Evolutionary conservation across 2,329 filamentous ascomycete species (phyloP), one percentile per base, ranked within the genome.

Genomic region (Cladosporium sp.): DNA sequence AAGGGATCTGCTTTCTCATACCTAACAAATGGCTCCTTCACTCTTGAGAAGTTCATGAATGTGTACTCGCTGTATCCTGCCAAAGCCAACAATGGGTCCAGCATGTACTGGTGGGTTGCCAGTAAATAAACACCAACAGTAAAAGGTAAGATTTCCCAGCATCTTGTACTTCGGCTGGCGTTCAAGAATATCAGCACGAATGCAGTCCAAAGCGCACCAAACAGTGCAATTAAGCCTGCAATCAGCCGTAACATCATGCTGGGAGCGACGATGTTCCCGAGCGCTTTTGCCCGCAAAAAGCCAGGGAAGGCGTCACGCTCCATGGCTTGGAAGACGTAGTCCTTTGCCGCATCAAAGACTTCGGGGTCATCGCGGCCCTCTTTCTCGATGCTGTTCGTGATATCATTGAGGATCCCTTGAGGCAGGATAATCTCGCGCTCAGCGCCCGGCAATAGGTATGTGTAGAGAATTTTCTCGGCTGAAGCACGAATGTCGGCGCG

Each of bases 251-350:
- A 82, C 70, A 97, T 85, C 65, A 96, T 87, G 49, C 91, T 96
- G 15, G 93, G 86, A 3, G 93, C 94, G 28, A 99, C 93, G 14
- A 99, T 82, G 70, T 99, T 99, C 61, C 95, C 95, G 22, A 99
- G 81, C 2, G 94, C 94, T 77, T 97, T 97, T 77, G 91, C 90
- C 70, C 93, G 85, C 60, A 99, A 81, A 76, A 99, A 99, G 1
- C 93, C 93, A 0, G 95, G 94, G 72, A 96, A 99, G n/a, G 95
- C 94, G 77, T 99, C 94, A 58, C 95, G 86, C 77, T 99, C 95
- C 94, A 99, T 99, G 36, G 95, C 95, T 76, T 99, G 95, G 75
- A 97, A 99, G 63, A 97, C 94, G 73, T 97, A 99, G 77, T 99
- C 94, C 79, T 99, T 99, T 57, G 94, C 94, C 19, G 90, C 87